These are phyloP conservation scores for Nannochloris sp. DNA, from an alignment of 139 green algal genomes.

Conservation along the genomic window DNA sequence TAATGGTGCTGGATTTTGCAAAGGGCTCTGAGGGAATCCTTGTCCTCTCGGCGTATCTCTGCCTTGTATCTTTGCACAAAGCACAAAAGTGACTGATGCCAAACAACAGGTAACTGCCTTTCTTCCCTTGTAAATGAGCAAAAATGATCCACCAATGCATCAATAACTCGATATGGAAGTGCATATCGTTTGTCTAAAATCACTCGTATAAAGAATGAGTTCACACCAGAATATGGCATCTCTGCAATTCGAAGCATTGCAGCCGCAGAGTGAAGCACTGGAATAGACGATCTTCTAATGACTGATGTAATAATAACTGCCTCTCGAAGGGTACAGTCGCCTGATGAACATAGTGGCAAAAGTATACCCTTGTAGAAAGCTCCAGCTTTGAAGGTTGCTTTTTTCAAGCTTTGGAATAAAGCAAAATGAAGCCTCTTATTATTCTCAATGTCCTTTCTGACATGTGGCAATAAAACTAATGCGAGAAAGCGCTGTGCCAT, in stretches of 20 bases:
- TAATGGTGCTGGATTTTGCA: constrained; percentile 79
- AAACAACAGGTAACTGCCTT: constrained; percentile 91
- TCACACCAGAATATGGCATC: constrained; percentile 90
- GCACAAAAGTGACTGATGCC: constrained; percentile 90
- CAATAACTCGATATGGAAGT: constrained; percentile 78
- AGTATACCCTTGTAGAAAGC: constrained; percentile 97
- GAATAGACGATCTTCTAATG: constrained; percentile 74
- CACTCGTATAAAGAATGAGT: constrained; percentile 93
- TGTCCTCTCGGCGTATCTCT: constrained; percentile 76
- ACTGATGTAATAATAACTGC: constrained; percentile 87
- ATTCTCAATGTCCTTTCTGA: constrained; percentile 77
- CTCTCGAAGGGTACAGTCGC: constrained; percentile 85
- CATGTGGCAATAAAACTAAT: constrained; percentile 86
- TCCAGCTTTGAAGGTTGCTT: constrained; percentile 95
- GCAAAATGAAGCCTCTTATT: constrained; percentile 91
- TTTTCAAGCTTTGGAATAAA: constrained; percentile 91
- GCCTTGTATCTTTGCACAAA: constrained; percentile 96
- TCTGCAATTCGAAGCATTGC: constrained; percentile 83
- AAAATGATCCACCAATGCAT: constrained; percentile 74
- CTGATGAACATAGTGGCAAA: constrained; percentile 70
- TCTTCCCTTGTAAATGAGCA: constrained; percentile 65
- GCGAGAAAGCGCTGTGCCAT: constrained; percentile 87
- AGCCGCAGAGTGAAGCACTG: constrained; percentile 83
- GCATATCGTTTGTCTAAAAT: constrained; percentile 99
- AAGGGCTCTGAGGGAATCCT: constrained; percentile 63